phyloP scores from a whole-genome alignment of 2,329 filamentous ascomycete genomes.

The Penicillium sp. region DNA sequence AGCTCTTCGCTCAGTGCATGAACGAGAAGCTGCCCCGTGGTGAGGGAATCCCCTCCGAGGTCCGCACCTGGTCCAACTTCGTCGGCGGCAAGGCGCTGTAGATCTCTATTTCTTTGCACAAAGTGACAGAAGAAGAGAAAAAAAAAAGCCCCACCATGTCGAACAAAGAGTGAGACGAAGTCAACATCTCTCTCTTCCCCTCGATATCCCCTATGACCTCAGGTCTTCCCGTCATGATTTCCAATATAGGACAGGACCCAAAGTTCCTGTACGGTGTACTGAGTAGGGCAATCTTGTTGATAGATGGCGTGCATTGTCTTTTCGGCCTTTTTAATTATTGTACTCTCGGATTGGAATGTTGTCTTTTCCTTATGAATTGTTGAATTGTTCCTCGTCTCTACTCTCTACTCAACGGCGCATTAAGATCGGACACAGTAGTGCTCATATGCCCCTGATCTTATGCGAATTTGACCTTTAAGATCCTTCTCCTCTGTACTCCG shows the following conservation, averaged over 20 bases:
- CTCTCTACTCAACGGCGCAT: slow-evolving; percentile 6
- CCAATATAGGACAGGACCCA: not conserved
- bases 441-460: not conserved
- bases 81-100: slow-evolving; percentile 58
- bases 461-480: not conserved
- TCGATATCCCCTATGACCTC: slow-evolving; percentile 6
- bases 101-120: slow-evolving; percentile 18
- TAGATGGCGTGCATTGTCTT: slow-evolving; percentile 25
- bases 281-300: slow-evolving; percentile 24
- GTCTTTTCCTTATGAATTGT: slow-evolving; percentile 2
- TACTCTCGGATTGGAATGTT: slow-evolving; percentile 6
- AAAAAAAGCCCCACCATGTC: slow-evolving; percentile 6
- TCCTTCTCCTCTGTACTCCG: slow-evolving; percentile 2
- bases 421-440: not conserved
- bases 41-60: slow-evolving; percentile 82
- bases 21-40: slow-evolving; percentile 83
- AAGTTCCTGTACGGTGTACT: slow-evolving; percentile 20
- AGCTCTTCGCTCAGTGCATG: slow-evolving; percentile 95
- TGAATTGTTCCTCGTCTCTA: not conserved
- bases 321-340: slow-evolving; percentile 9
- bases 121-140: slow-evolving; percentile 9
- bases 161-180: not conserved
- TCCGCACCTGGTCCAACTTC: slow-evolving; percentile 91
- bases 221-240: slow-evolving; percentile 5
- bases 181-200: slow-evolving; percentile 1